Evolutionary conservation across 108 stramenopile species (phyloP).

Genomic region (Cyclostephanos tholiformis): DNA sequence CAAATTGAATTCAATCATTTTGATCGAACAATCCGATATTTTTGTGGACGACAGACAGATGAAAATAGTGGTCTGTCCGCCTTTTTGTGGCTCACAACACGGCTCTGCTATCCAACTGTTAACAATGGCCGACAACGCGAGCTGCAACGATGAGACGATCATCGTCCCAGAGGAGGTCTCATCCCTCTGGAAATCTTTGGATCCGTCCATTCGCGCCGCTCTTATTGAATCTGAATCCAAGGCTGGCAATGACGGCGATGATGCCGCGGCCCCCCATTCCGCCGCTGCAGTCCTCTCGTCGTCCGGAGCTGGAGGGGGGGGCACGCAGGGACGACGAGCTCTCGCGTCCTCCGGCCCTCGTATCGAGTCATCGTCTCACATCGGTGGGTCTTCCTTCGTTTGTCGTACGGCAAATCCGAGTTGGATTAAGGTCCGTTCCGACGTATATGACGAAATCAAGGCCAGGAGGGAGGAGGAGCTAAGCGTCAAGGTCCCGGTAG

Average conservation of each 20-base stretch:
- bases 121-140: background rate
- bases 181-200: constrained; percentile 39
- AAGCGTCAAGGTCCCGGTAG: constrained; percentile 65
- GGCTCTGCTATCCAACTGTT: too few relatives aligned
- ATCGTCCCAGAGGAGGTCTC: constrained; percentile 34
- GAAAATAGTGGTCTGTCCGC: background rate
- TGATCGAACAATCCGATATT: too few relatives aligned
- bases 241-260: too few relatives aligned
- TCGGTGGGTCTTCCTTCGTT: constrained; percentile 82
- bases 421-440: constrained; percentile 69
- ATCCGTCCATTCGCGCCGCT: constrained; percentile 41
- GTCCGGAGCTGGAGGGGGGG: constrained; percentile 17
- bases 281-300: background rate
- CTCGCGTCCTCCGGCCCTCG: constrained; percentile 76
- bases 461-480: constrained; percentile 64
- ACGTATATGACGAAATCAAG: constrained; percentile 66
- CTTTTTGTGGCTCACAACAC: background rate
- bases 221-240: constrained; percentile 49
- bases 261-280: too few relatives aligned
- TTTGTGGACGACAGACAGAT: too few relatives aligned
- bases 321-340: constrained; percentile 81
- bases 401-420: constrained; percentile 62
- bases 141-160: background rate
- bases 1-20: too few relatives aligned
- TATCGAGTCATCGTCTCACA: constrained; percentile 61